These are phyloP conservation scores for Nothophaeocryptopus gaeumannii DNA, from an alignment of 2,329 filamentous ascomycete species.

Conservation along the genomic window DNA sequence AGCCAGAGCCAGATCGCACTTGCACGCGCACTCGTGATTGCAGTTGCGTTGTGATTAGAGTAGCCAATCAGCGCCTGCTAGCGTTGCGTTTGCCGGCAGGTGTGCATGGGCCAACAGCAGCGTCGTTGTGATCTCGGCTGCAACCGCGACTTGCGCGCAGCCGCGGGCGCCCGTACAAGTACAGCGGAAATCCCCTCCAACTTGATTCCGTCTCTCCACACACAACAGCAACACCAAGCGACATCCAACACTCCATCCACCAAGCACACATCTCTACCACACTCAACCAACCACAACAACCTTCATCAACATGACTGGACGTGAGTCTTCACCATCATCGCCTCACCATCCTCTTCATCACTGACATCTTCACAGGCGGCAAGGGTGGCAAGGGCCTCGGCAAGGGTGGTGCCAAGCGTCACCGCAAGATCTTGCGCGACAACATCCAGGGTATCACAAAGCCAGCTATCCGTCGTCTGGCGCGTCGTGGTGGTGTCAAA, in stretches of 20 bases:
- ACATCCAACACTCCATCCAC: slow-evolving; percentile 25
- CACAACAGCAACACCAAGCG: slow-evolving; percentile 25
- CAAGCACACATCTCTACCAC: slow-evolving; percentile 27
- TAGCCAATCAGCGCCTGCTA: slow-evolving; percentile 4
- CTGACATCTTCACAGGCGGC: slow-evolving; percentile 60
- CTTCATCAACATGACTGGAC: slow-evolving; percentile 51
- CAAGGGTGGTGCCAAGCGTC: slow-evolving; percentile 97
- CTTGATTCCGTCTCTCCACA: slow-evolving; percentile 24
- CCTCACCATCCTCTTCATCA: slow-evolving; percentile 19
- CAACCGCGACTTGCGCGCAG: too few relatives aligned
- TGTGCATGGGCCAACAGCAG: too few relatives aligned
- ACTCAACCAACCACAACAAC: slow-evolving; percentile 24
- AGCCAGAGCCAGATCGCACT: too few relatives aligned
- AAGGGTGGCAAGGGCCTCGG: slow-evolving; percentile 97
- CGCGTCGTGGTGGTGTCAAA: slow-evolving; percentile 99
- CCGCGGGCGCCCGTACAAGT: slow-evolving; percentile 8
- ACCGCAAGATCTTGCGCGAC: slow-evolving; percentile 98
- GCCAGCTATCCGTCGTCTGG: slow-evolving; percentile 96
- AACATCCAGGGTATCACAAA: slow-evolving; percentile 99
- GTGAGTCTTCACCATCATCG: slow-evolving; percentile 38
- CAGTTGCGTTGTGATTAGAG: slow-evolving; percentile 15
- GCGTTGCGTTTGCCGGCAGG: not conserved
- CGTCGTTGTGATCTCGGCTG: too few relatives aligned
- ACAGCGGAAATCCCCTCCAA: slow-evolving; percentile 17
- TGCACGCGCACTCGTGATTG: too few relatives aligned